phyloP scores from a whole-genome alignment of 2,329 filamentous ascomycete genomes.

The Grosmannia serpens region DNA sequence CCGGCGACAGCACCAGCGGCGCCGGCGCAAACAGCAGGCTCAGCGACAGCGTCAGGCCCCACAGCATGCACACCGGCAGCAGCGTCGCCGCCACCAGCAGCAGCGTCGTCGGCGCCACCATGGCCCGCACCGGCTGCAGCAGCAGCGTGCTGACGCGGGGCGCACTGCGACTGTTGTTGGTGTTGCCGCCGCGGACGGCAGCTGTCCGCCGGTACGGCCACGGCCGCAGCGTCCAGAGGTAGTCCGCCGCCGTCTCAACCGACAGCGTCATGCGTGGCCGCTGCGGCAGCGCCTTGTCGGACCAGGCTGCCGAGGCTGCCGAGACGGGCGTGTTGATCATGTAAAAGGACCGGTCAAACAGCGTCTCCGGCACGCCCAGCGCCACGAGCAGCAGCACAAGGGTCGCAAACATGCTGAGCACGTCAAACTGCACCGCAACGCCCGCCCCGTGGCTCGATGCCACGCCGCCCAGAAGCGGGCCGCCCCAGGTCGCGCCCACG shows the following conservation, averaged over 20 bases:
- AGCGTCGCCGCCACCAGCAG: conserved; percentile 33
- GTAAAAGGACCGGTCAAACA: conserved; percentile 31
- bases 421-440: conserved; percentile 37
- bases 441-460: conserved; percentile 27
- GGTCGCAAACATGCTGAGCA: conserved; percentile 37
- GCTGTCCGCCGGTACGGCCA: neutral
- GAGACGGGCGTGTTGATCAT: conserved; percentile 16
- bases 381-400: conserved; percentile 34
- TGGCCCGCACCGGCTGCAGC: conserved; percentile 35
- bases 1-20: conserved; percentile 29
- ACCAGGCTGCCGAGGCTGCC: conserved; percentile 8
- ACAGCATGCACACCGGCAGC: conserved; percentile 34
- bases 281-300: conserved; percentile 16
- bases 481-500: conserved; percentile 38
- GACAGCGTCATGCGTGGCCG: conserved; percentile 18
- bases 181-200: neutral
- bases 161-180: conserved; percentile 23
- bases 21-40: conserved; percentile 33
- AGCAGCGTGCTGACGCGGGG: conserved; percentile 18
- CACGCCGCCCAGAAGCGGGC: conserved; percentile 40
- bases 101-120: conserved; percentile 36
- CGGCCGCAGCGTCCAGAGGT: conserved; percentile 25
- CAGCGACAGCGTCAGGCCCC: conserved; percentile 33
- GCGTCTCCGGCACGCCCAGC: conserved; percentile 39
- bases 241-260: conserved; percentile 22